Evolutionary conservation across 768 basidiomycete species (phyloP).

Genomic region (Dictyophora rubrovolvata): DNA sequence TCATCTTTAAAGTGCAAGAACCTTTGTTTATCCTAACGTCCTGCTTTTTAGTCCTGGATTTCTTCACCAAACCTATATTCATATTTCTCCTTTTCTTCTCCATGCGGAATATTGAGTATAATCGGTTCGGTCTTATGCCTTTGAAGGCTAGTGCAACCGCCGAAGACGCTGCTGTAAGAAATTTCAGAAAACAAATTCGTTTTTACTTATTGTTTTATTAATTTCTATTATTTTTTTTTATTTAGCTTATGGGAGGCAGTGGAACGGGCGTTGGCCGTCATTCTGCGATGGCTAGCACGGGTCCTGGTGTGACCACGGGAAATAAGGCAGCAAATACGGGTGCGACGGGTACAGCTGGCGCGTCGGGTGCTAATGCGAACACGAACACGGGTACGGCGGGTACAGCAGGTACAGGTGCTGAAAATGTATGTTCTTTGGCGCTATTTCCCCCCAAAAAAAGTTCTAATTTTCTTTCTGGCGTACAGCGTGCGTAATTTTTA

Average conservation of each 20-base stretch:
- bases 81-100: background rate
- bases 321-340: background rate
- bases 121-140: background rate
- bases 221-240: background rate
- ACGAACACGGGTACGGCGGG: background rate
- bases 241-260: background rate
- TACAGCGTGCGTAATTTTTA: too few species aligned
- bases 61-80: background rate
- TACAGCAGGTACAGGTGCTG: too few species aligned
- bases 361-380: background rate
- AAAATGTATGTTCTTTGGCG: too few species aligned
- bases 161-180: background rate
- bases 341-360: background rate
- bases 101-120: conserved; percentile 1
- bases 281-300: background rate
- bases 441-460: too few species aligned
- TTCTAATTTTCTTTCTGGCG: too few species aligned
- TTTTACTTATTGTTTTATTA: too few species aligned
- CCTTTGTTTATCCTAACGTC: too few species aligned
- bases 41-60: background rate
- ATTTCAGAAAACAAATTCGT: too few species aligned
- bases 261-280: background rate
- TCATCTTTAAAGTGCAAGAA: too few species aligned
- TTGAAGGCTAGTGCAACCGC: background rate
- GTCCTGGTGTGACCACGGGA: background rate